Conservation (phyloP, 352 stramenopile genomes). For the Peronospora tabacina region DNA sequence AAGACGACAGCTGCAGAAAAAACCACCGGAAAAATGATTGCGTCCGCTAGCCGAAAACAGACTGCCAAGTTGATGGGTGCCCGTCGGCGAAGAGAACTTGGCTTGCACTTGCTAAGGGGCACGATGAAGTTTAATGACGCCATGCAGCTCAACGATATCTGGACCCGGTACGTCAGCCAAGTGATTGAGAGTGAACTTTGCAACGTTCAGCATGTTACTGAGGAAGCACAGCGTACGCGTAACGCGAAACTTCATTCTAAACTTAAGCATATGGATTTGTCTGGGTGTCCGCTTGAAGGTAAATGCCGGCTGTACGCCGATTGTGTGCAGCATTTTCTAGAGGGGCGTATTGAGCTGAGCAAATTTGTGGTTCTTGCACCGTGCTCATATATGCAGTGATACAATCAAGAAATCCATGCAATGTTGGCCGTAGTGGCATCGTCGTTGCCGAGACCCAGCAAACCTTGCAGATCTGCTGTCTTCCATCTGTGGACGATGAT, state of each 20-base stretch:
- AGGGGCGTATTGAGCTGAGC: background rate
- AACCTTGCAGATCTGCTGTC: slow-evolving; percentile 53
- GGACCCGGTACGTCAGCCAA: slow-evolving; percentile 51
- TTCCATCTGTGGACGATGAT: slow-evolving; percentile 5
- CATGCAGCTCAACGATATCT: slow-evolving; percentile 57
- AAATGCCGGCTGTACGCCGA: background rate
- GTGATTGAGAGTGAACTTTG: slow-evolving; percentile 39
- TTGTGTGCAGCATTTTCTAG: background rate
- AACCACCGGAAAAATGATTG: slow-evolving; percentile 24
- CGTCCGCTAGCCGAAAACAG: slow-evolving; percentile 32
- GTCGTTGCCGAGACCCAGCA: slow-evolving; percentile 57
- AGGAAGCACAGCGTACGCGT: slow-evolving; percentile 16
- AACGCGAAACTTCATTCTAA: slow-evolving; percentile 40
- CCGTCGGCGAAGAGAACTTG: slow-evolving; percentile 46
- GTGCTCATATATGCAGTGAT: slow-evolving; percentile 32
- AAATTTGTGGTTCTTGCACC: background rate
- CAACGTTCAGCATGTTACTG: slow-evolving; percentile 13
- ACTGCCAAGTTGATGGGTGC: slow-evolving; percentile 52
- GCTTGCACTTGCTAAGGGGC: slow-evolving; percentile 44
- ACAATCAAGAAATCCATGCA: slow-evolving; percentile 48
- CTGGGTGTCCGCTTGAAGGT: slow-evolving; percentile 64
- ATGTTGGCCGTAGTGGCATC: slow-evolving; percentile 44
- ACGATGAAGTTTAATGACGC: slow-evolving; percentile 51
- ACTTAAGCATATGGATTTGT: slow-evolving; percentile 57
- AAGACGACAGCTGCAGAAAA: slow-evolving; percentile 33